Percentiles rank a stretch among this genome's conserved stretches.
phyloP scores from a whole-genome alignment of 2,329 filamentous ascomycete genomes.

The Aaosphaeria arxii region DNA sequence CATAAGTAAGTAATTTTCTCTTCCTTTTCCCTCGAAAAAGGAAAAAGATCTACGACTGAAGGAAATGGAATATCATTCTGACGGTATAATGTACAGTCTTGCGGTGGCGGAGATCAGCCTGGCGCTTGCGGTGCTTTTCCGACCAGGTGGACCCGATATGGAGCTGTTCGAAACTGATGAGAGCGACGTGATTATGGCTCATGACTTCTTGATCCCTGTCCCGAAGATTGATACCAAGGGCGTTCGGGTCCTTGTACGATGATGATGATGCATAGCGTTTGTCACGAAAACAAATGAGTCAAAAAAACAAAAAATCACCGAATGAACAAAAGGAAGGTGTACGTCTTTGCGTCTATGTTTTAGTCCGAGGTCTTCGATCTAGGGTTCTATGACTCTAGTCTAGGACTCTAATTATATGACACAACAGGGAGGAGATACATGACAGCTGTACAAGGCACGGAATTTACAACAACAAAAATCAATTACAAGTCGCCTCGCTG shows the following conservation, averaged over 20 bases:
- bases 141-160: constrained; percentile 10
- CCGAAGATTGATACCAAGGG: constrained; percentile 18
- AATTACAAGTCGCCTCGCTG: not conserved
- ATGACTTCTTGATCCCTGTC: constrained; percentile 27
- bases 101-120: constrained; percentile 19
- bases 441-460: too few species aligned
- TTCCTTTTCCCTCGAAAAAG: not conserved
- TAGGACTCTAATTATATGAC: too few species aligned
- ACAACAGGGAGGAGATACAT: too few species aligned
- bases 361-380: too few species aligned
- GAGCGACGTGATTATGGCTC: constrained; percentile 12
- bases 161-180: constrained; percentile 19
- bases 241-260: constrained; percentile 7
- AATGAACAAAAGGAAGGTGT: too few species aligned
- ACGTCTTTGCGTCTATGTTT: too few species aligned
- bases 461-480: too few species aligned
- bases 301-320: too few species aligned
- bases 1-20: constrained; percentile 2
- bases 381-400: too few species aligned
- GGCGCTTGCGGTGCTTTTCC: constrained; percentile 17
- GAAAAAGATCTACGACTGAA: too few species aligned
- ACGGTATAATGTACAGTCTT: constrained; percentile 1
- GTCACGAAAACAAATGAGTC: too few species aligned
- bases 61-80: too few species aligned
- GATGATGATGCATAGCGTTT: not conserved